Base-by-base conservation (phyloP, 768 basidiomycete genomes). In the Tulasnella sp. region DNA sequence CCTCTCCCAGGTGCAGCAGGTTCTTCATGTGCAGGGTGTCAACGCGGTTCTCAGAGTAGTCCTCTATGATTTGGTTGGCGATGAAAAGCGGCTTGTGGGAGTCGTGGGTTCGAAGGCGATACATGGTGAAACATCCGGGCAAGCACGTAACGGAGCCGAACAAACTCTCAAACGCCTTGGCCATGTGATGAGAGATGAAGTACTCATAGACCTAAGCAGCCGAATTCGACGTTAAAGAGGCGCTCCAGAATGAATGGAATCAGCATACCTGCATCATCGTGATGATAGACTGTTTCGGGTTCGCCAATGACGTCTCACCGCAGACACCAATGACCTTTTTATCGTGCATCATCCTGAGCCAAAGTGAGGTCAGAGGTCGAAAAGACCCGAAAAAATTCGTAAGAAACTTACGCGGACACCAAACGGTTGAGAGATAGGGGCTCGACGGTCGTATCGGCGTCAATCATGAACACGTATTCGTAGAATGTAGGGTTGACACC, bases 11-110 rank as follows among this genome's bases (percentile, higher is more conserved):
- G 65, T 94, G 92, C 49, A 98, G 76, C 57, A 99, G 75, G 67
- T 99, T 99, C 81, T 99, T 99, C 87, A 93, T 94, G 71, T 98
- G 96, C 30, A 99, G 71, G 0, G 96, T 99, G 67, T 98, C 92
- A 65, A 97, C 92, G 17, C 91, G 86, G 64, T 92, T 94, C 70
- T 96, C 92, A 5, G 90, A 87, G 69, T 98, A 98, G 69, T 94
- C 93, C 49, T 83, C 77, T 61, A 97, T 82, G 67, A 99, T 79
- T 63, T 85, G 82, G 66, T 92, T 93, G 30, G 91, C 85, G 67
- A 98, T 84, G 67, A 99, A 78, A 19, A 99, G 74, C 0, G 96
- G 96, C 71, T 96, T 93, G 73, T 93, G 89, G 27, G 87, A 92
- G 72, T 99, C 94, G 34, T 92, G 82, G 0, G 92, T 92, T 42